Conservation (phyloP, 2,329 filamentous ascomycete species). For the Trichoderma sp. region DNA sequence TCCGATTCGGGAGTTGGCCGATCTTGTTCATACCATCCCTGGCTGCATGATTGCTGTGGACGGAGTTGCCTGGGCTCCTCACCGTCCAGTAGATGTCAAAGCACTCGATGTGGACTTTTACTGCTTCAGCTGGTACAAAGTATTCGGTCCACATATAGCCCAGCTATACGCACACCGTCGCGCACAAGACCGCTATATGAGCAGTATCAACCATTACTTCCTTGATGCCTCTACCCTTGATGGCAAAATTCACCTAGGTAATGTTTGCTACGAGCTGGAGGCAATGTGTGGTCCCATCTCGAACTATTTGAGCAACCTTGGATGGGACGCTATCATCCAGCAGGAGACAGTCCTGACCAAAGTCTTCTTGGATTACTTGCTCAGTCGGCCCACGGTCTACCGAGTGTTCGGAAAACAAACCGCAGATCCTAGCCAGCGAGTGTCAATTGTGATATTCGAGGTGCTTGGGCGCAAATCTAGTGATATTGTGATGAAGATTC, state of each 20-base stretch:
- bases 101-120: constrained; percentile 72
- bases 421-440: neutral
- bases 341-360: neutral
- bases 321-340: neutral
- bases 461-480: neutral
- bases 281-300: neutral
- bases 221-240: neutral
- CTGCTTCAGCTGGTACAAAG: constrained; percentile 78
- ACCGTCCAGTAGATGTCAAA: constrained; percentile 66
- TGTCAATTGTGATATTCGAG: neutral
- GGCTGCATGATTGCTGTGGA: constrained; percentile 50
- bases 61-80: constrained; percentile 73
- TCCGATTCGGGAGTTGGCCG: neutral
- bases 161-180: neutral
- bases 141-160: constrained; percentile 70
- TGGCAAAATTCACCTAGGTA: neutral
- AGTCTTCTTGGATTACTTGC: neutral
- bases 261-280: neutral
- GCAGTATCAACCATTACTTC: neutral
- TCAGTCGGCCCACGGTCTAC: neutral
- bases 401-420: neutral
- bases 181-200: neutral
- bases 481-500: neutral
- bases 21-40: neutral
- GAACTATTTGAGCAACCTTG: neutral